phyloP scores from a whole-genome alignment of 1,284 basidiomycete genomes.

The Ustilago lituana region DNA sequence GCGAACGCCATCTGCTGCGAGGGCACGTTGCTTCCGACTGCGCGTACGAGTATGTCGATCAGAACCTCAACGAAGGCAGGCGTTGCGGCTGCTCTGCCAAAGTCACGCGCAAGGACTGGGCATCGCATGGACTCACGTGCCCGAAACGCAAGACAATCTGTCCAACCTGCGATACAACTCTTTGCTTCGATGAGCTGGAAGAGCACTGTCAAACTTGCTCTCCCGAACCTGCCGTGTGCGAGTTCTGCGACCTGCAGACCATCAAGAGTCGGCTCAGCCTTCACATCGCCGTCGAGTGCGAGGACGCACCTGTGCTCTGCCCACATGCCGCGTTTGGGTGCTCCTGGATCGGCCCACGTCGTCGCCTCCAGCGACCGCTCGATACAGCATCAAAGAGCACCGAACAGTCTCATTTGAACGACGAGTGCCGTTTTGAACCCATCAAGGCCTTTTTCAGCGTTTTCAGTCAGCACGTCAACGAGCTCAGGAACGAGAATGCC shows the following conservation, averaged over 20 bases:
- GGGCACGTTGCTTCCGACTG: constrained; percentile 40
- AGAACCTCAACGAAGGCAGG: constrained; percentile 24
- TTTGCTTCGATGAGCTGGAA: constrained; percentile 32
- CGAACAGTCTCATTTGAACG: constrained; percentile 20
- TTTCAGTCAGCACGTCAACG: constrained; percentile 20
- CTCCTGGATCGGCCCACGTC: constrained; percentile 37
- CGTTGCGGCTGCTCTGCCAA: constrained; percentile 49
- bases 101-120: constrained; percentile 57
- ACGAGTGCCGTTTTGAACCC: constrained; percentile 42
- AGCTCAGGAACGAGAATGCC: constrained; percentile 38
- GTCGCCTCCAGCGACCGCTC: neutral
- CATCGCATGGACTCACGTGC: constrained; percentile 27
- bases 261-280: constrained; percentile 28
- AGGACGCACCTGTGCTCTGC: constrained; percentile 27
- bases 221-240: constrained; percentile 33
- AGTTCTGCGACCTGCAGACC: constrained; percentile 18
- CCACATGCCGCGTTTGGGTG: constrained; percentile 42
- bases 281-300: constrained; percentile 35
- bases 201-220: constrained; percentile 24
- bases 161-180: constrained; percentile 19
- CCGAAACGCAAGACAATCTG: constrained; percentile 35
- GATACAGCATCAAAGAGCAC: constrained; percentile 16
- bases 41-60: constrained; percentile 48
- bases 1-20: constrained; percentile 45
- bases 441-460: constrained; percentile 40